Conservation (phyloP, 106 monocot species). For the Phalaenopsis aphrodite region DNA sequence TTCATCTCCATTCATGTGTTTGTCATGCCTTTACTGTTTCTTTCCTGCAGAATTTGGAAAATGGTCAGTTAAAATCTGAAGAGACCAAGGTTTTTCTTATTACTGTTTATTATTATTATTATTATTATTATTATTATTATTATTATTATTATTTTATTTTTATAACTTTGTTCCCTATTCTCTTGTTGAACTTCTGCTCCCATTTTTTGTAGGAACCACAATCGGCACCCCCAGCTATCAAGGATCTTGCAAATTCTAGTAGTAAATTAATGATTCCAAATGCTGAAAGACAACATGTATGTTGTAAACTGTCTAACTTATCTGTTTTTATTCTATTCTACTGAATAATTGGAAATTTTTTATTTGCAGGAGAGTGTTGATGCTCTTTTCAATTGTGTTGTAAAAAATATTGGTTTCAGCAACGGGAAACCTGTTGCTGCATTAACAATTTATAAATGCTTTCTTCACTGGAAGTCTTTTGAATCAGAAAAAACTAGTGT, state of each 20-base stretch:
- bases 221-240: conserved; percentile 52
- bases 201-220: conserved; percentile 45
- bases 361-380: conserved; percentile 75
- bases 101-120: background rate
- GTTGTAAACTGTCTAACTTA: conserved; percentile 1
- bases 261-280: conserved; percentile 46
- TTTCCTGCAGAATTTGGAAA: conserved; percentile 39
- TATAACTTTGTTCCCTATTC: background rate
- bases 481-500: conserved; percentile 91
- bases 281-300: conserved; percentile 79
- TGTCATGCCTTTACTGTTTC: conserved; percentile 4
- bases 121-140: background rate
- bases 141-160: background rate
- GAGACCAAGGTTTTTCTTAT: conserved; percentile 34
- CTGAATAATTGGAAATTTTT: conserved; percentile 5
- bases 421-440: conserved; percentile 85
- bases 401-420: conserved; percentile 65
- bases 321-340: background rate
- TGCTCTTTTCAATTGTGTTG: conserved; percentile 64
- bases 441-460: conserved; percentile 87
- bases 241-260: conserved; percentile 45
- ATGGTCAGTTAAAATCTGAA: conserved; percentile 36
- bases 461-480: conserved; percentile 97
- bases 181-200: background rate
- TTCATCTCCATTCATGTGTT: conserved; percentile 8